Base-by-base conservation (phyloP, 495 filamentous ascomycete species). In the Viridothelium virens region DNA sequence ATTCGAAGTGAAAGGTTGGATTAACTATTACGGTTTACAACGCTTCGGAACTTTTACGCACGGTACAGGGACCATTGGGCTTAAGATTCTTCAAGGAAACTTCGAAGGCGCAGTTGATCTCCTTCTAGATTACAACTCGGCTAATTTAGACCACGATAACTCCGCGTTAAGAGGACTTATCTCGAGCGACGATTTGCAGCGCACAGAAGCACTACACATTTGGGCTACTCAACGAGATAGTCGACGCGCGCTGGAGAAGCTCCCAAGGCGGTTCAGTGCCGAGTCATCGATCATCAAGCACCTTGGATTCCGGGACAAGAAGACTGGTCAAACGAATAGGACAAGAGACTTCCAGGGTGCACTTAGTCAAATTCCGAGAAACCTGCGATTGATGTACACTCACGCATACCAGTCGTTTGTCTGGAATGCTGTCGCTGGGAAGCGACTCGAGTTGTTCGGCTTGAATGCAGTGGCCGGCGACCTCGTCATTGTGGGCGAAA, bases 11-110 rank as follows among this genome's bases (percentile, higher is more conserved):
- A 78, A 84, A 14, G 94, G 94, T 0, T 98, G 96, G 77, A 85
- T 97, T 75, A 97, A 98, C 75, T 97, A 97, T 79, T 98, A 89
- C 67, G 94, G 94, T 14, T 84, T 97, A 2, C 94, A 98, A 77
- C 86, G 94, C 12, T 98, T 98, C 70, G 94, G 94, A 34, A 89
- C 90, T 2, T 92, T 91, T 75, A 76, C 83, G 2, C 88, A 87
- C 4, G 85, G 90, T 3, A 97, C 94, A 1, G 89, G 96, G 69
- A 82, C 83, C 1, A 75, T 96, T 12, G 94, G 94, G 41, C 81
- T 89, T 72, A 89, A 89, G 72, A 89, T 98, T 63, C 84, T 98
- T 1, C 83, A 90, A 70, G 85, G 82, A 12, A 85, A 96, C 68
- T 92, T 89, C 71, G 81, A 91, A 74, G 89, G 83, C 38, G 91